Base-by-base conservation (phyloP, 495 filamentous ascomycete genomes). In the Hypoxylon fragiforme region DNA sequence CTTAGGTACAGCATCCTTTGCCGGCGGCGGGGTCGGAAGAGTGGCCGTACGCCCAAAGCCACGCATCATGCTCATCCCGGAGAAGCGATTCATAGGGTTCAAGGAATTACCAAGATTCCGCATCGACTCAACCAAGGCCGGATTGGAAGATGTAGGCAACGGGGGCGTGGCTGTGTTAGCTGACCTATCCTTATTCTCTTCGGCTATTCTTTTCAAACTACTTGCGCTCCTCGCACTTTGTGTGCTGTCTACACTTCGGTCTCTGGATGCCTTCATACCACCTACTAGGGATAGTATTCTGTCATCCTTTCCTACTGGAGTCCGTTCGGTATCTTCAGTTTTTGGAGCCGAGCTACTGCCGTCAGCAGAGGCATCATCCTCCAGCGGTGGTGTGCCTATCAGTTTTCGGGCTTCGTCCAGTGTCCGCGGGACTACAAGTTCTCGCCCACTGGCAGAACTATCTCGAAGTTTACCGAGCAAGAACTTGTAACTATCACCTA, bases 401-500 rank as follows among this genome's bases (percentile, higher is more conserved):
- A 98, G 80, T 67, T 87, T 91, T 35, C 91, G 81, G 16, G 92
- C 94, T 57, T 98, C 94, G 44, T 94, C 94, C 1, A 98, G 74
- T 6, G 94, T 97, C 54, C 89, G 90, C 9, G 94, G 94, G 1
- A 96, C 74, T 19, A 79, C 61, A 16, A 86, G 63, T 39, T 73
- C 69, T 37, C 63, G 63, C 38, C 70, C 71, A 37, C 70, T 68
- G 18, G 73, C 80, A 35, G 79, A 69, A 24, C 77, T 79, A 59
- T 96, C 91, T 60, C 87, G 87, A 19, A 97, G 81, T 57, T 91
- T 89, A 30, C 92, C 92, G 42, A 99, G 85, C 7, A 97, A 74
- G 54, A 97, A 95, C 61, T 92, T 95, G 73, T 96, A 95, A 63
- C 90, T 95, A 59, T 87, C 88, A 22, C 92, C 91, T 7, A 99